Conservation (phyloP, 495 filamentous ascomycete species). For the Jackrogersella minutella region DNA sequence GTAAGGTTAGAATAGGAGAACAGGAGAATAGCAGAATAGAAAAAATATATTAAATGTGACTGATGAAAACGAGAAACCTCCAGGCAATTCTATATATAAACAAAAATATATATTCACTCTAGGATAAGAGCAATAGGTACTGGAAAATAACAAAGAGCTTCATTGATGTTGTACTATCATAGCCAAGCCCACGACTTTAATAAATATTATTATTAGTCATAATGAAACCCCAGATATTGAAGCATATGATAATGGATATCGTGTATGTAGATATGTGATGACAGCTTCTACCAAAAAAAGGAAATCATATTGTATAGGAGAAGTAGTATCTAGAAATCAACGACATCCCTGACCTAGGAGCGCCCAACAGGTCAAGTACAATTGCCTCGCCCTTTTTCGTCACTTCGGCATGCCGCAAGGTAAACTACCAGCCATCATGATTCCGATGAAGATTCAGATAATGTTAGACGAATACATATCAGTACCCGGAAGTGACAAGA, state of each 20-base stretch:
- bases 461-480: not conserved
- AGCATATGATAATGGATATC: slow-evolving; percentile 3
- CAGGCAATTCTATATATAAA: not conserved
- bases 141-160: too few relatives aligned
- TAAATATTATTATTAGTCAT: not conserved
- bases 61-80: not conserved
- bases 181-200: not conserved
- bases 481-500: slow-evolving; percentile 3
- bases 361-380: not conserved
- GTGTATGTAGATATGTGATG: too few relatives aligned
- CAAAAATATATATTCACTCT: not conserved
- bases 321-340: not conserved
- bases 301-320: not conserved
- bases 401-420: slow-evolving; percentile 4
- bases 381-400: not conserved
- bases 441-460: slow-evolving; percentile 4
- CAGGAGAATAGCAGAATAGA: too few relatives aligned
- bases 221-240: not conserved
- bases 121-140: not conserved
- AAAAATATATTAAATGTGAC: slow-evolving; percentile 5
- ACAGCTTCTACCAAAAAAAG: not conserved
- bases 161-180: not conserved
- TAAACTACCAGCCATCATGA: slow-evolving; percentile 27
- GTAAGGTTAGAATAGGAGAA: too few relatives aligned
- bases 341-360: not conserved